phyloP scores from a whole-genome alignment of 2,329 filamentous ascomycete species.

The Myriosclerotinia scirpicola region DNA sequence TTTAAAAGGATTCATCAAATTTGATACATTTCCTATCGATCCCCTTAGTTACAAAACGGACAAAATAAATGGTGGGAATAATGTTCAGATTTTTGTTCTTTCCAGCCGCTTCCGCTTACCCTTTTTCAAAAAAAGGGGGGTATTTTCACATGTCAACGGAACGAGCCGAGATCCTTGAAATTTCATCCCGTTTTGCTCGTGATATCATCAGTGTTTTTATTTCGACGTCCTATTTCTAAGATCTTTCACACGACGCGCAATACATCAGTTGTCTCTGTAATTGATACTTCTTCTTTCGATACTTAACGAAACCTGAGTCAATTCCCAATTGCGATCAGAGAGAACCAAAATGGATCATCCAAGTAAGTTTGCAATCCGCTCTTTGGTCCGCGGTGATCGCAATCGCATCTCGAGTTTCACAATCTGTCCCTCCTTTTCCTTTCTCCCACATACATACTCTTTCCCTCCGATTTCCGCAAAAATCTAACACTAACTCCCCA shows the following conservation, averaged over 20 bases:
- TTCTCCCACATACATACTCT: neutral
- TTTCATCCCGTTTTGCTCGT: conserved; percentile 1
- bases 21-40: neutral
- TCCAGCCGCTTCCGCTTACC: neutral
- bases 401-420: neutral
- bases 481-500: neutral
- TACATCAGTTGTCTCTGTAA: neutral
- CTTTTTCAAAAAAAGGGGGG: neutral
- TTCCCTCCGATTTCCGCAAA: neutral
- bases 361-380: conserved; percentile 39
- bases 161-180: conserved; percentile 15
- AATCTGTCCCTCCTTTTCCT: too few species aligned
- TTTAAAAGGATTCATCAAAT: too few species aligned
- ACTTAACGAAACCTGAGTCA: neutral
- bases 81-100: neutral
- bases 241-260: neutral
- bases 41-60: neutral
- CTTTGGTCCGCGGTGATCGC: neutral
- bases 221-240: too few species aligned
- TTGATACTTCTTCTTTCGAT: neutral
- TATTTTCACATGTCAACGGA: conserved; percentile 20
- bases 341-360: conserved; percentile 45
- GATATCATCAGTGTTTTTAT: conserved; percentile 15
- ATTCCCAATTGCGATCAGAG: neutral
- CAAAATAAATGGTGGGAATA: neutral